These are phyloP conservation scores for Neocatenulostroma microsporum DNA, from an alignment of 2,329 filamentous ascomycete species.

Conservation along the genomic window DNA sequence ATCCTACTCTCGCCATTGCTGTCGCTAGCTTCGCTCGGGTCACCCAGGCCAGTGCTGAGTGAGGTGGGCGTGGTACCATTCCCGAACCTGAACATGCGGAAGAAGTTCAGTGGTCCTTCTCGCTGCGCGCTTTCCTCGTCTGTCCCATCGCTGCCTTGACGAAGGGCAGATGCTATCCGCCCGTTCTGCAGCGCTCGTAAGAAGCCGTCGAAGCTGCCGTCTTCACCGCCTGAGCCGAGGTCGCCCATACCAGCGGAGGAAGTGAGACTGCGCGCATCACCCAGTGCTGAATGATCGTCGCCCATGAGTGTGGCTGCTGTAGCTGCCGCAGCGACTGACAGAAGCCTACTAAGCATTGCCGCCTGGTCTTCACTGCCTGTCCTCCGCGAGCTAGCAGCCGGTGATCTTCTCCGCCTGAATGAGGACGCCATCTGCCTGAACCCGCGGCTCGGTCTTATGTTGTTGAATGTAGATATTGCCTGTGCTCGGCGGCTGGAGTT, in stretches of 20 bases:
- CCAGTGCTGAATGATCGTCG: conserved; percentile 48
- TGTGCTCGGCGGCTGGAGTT: conserved; percentile 23
- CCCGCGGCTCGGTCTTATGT: conserved; percentile 26
- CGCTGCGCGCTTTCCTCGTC: conserved; percentile 32
- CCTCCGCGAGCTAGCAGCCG: conserved; percentile 28
- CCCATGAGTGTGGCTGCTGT: conserved; percentile 59
- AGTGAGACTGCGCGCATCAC: conserved; percentile 48
- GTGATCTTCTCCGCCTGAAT: conserved; percentile 47
- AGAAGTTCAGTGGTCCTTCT: conserved; percentile 55
- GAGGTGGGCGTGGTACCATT: conserved; percentile 22
- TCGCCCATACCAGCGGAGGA: conserved; percentile 29
- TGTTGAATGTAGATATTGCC: conserved; percentile 17
- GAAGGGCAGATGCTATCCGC: conserved; percentile 48
- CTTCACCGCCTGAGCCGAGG: conserved; percentile 38
- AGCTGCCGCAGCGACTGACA: conserved; percentile 56
- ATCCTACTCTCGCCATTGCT: conserved; percentile 48
- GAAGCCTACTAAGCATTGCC: conserved; percentile 52
- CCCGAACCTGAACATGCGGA: conserved; percentile 61
- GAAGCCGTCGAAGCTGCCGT: conserved; percentile 57
- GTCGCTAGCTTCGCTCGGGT: conserved; percentile 27
- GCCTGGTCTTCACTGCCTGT: conserved; percentile 54
- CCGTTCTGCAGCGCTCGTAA: conserved; percentile 56
- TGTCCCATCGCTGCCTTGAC: conserved; percentile 35
- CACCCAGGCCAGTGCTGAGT: conserved; percentile 11
- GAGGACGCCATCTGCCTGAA: conserved; percentile 38